Evolutionary conservation across 1,139 yeast species (phyloP), one percentile per base, ranked within the genome.

Genomic region (Debaryomyces sp.): DNA sequence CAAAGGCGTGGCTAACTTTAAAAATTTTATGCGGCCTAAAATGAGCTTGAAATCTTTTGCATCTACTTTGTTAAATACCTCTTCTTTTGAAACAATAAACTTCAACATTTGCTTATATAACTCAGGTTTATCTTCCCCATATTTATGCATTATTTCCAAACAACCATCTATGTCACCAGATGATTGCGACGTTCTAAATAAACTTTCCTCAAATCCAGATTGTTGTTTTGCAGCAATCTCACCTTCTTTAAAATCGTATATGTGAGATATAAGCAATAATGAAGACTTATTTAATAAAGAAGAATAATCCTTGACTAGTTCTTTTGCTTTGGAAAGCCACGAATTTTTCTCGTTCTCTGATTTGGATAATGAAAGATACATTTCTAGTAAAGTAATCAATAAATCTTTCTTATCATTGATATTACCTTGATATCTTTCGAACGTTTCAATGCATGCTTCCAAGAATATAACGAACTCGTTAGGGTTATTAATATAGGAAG

Each of bases 391-490:
- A 0, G 97, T 90, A 8, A 88, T 81, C 48, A 89, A 70, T 33
- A 92, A 75, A 44, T 88, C 96, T 48, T 78, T 80, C 55, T 84
- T 82, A 58, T 90, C 96, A 54, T 80, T 79, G 17, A 73, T 71
- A 50, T 83, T 80, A 0, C 95, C 96, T 51, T 87, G 94, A 60
- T 84, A 88, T 52, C 77, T 79, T 51, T 87, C 92, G 62, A 89
- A 89, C 7, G 89, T 79, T 56, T 87, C 90, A 15, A 91, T 71
- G 59, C 97, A 90, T 0, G 98, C 97, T 62, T 94, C 99, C 48
- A 94, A 68, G 56, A 95, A 92, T 13, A 89, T 88, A 17, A 92
- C 96, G 75, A 94, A 92, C 60, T 92, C 95, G 60, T 85, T 81
- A 0, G 96, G 91, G 61, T 88, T 90, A 58, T 86, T 82, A 13